Evolutionary conservation across 1,284 basidiomycete species (phyloP), one percentile per base, ranked within the genome.

Genomic region (Pascua sp.): DNA sequence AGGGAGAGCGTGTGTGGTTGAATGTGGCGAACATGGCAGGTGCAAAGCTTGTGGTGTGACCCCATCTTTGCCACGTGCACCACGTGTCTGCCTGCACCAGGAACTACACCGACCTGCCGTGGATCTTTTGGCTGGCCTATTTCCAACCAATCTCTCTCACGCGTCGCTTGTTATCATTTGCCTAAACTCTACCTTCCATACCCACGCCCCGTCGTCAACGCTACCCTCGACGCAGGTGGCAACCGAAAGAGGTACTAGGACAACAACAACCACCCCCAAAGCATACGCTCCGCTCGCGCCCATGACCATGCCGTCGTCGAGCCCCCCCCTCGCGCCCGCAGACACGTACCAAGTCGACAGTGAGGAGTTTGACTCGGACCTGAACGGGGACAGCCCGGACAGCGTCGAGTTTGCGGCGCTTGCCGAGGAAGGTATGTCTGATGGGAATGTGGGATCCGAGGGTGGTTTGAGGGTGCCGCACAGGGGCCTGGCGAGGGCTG

Each of bases 381-480:
- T 66, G 38, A 67, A 68, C 32, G 49, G 56, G 8, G 69, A 68
- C 37, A 59, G 63, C 24, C 41, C 70, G 8, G 55, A 49, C 9
- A 66, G 66, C 44, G 65, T 61, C 10, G 70, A 72, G 47, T 73
- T 71, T 58, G 79, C 78, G 57, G 67, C 71, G 42, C 66, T 78
- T 39, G 72, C 76, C 39, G 76, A 78, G 18, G 78, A 82, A 78
- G 81, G 83, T 84, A 61, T 56, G 72, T 62, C 13, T 36, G 8
- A 16, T 10, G 17, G 12, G 36, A 47, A 9, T 5, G 4, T 36
- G 24, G 17, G 16, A 9, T 32, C 24, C 7, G 24, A 45, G 17
- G 18, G 17, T 45, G 44, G 8, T 13, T 18, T 12, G 1, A 40
- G 17, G 13, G 17, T 36, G 17, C 47, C 39, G 38, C 47, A 39